phyloP scores from a whole-genome alignment of 306 rosid genomes.

The Vigna hirtella region DNA sequence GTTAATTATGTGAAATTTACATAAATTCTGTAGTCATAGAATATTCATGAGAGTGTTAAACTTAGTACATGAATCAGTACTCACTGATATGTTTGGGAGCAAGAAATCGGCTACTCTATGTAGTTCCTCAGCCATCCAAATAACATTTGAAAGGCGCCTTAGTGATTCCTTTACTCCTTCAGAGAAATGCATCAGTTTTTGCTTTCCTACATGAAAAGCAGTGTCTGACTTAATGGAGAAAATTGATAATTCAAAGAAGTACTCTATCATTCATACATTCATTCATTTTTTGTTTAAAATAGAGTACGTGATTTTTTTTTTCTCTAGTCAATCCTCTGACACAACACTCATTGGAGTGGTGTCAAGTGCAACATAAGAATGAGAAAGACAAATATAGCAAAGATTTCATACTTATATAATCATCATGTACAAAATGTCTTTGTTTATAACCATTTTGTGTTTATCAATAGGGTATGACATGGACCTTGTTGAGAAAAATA shows the following conservation, averaged over 20 bases:
- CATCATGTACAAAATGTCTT: not conserved
- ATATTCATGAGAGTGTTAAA: conserved; percentile 29
- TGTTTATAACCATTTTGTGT: conserved; percentile 1
- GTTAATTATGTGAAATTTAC: conserved; percentile 16
- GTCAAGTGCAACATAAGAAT: conserved; percentile 17
- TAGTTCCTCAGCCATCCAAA: conserved; percentile 88
- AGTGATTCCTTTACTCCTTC: conserved; percentile 84
- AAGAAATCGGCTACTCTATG: conserved; percentile 73
- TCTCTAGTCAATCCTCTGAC: not conserved
- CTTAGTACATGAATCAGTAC: conserved; percentile 46
- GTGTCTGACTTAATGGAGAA: conserved; percentile 21
- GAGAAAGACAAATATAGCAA: conserved; percentile 23
- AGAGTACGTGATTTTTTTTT: too few relatives aligned
- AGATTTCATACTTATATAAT: not conserved
- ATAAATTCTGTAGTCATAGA: not conserved
- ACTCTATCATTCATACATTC: too few relatives aligned
- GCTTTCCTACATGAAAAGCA: conserved; percentile 63
- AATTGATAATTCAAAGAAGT: conserved; percentile 26
- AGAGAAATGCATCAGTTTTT: conserved; percentile 71
- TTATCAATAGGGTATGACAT: conserved; percentile 19
- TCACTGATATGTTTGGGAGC: conserved; percentile 73
- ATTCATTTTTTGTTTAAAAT: too few relatives aligned
- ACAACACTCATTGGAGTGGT: not conserved
- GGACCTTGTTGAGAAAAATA: conserved; percentile 38
- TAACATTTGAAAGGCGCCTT: conserved; percentile 72